These are phyloP conservation scores for Aspergillus coremiiformis DNA, from an alignment of 495 filamentous ascomycete species.

Conservation along the genomic window DNA sequence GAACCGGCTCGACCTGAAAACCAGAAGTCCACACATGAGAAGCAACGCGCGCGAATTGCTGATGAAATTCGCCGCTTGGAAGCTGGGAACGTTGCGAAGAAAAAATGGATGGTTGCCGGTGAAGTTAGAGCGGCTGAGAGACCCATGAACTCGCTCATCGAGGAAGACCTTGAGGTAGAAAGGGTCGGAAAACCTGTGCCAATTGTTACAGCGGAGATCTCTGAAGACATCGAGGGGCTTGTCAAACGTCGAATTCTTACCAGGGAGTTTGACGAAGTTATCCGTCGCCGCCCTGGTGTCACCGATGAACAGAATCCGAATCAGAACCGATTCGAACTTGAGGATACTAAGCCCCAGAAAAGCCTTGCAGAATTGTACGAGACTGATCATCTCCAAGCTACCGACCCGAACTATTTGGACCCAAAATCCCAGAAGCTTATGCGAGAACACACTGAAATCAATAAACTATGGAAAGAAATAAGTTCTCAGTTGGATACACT, in stretches of 20 bases:
- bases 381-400: constrained; percentile 72
- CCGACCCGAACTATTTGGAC: constrained; percentile 74
- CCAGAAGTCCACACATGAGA: constrained; percentile 73
- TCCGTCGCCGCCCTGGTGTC: constrained; percentile 68
- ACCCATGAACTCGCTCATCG: constrained; percentile 84
- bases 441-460: constrained; percentile 80
- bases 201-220: constrained; percentile 88
- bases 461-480: constrained; percentile 74
- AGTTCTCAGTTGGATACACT: constrained; percentile 76
- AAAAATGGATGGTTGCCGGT: constrained; percentile 82
- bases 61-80: constrained; percentile 89
- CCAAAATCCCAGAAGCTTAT: constrained; percentile 71
- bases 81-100: constrained; percentile 80
- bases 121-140: constrained; percentile 78
- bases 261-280: constrained; percentile 87
- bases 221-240: constrained; percentile 84
- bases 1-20: constrained; percentile 42
- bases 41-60: constrained; percentile 71
- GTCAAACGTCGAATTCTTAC: constrained; percentile 91
- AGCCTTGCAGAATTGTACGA: constrained; percentile 91
- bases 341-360: constrained; percentile 79
- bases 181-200: constrained; percentile 91
- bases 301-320: constrained; percentile 43
- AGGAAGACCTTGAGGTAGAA: constrained; percentile 94
- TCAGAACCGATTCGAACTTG: constrained; percentile 67